phyloP scores from a whole-genome alignment of 2,329 filamentous ascomycete genomes.

The Talaromyces sp. region DNA sequence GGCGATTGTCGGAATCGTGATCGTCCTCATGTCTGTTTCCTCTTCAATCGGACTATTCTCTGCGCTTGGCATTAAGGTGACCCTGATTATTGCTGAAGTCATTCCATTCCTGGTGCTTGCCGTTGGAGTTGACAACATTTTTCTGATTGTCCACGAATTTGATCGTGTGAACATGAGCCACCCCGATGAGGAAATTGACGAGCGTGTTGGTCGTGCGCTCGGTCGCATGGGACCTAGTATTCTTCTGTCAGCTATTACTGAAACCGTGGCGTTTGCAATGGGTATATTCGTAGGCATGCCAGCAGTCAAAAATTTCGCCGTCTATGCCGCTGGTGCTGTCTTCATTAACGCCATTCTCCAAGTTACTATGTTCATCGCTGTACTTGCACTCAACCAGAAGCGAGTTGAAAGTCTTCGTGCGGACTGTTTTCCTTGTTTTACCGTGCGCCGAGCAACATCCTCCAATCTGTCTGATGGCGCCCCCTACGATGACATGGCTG shows the following conservation, averaged over 20 bases:
- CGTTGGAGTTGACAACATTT: conserved; percentile 98
- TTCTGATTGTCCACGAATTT: conserved; percentile 96
- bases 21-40: conserved; percentile 95
- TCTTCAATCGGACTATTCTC: conserved; percentile 95
- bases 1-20: conserved; percentile 89
- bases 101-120: conserved; percentile 96
- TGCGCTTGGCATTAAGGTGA: conserved; percentile 85
- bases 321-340: conserved; percentile 92
- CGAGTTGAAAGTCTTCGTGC: conserved; percentile 83
- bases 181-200: conserved; percentile 80
- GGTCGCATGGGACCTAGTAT: conserved; percentile 97
- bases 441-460: conserved; percentile 70
- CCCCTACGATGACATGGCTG: conserved; percentile 66
- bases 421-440: conserved; percentile 88
- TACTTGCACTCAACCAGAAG: conserved; percentile 84
- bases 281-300: conserved; percentile 97
- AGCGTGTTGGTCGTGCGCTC: conserved; percentile 80
- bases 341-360: conserved; percentile 96
- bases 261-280: conserved; percentile 88
- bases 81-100: conserved; percentile 95
- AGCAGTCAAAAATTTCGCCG: conserved; percentile 92
- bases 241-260: conserved; percentile 86
- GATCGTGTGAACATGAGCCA: conserved; percentile 91
- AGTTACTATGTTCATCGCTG: conserved; percentile 93
- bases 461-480: conserved; percentile 60